Conservation (phyloP, 2,329 filamentous ascomycete species). For the Clonostachys solani region DNA sequence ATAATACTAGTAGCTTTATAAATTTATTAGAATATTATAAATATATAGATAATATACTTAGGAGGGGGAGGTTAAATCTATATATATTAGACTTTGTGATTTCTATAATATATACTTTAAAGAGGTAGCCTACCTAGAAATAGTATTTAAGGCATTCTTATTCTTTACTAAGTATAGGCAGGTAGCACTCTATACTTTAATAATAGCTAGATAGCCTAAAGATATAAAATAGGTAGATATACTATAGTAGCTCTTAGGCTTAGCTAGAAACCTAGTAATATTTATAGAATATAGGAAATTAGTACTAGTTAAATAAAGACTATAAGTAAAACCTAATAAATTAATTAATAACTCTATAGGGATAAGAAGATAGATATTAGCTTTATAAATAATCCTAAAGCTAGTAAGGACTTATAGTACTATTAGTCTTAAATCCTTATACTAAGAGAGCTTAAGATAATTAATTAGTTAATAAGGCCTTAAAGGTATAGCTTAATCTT, state of each 20-base stretch:
- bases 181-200: conserved; percentile 20
- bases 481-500: conserved; percentile 30
- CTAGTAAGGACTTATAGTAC: conserved; percentile 15
- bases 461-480: conserved; percentile 26
- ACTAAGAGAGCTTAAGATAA: conserved; percentile 42
- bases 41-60: conserved; percentile 26
- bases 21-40: conserved; percentile 28
- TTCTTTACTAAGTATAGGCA: conserved; percentile 26
- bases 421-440: conserved; percentile 37
- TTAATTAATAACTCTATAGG: conserved; percentile 13
- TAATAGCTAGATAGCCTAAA: conserved; percentile 24
- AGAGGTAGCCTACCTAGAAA: conserved; percentile 18
- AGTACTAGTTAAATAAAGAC: conserved; percentile 11
- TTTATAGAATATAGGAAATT: conserved; percentile 14
- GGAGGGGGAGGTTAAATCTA: conserved; percentile 23
- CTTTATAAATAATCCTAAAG: conserved; percentile 20
- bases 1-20: conserved; percentile 21
- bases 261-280: conserved; percentile 17
- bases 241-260: conserved; percentile 23
- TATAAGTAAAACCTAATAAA: conserved; percentile 16
- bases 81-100: conserved; percentile 25
- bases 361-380: conserved; percentile 18
- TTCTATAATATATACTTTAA: conserved; percentile 27
- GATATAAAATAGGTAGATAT: conserved; percentile 24
- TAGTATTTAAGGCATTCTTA: conserved; percentile 22